These are phyloP conservation scores for Botrytis sinoallii DNA, from an alignment of 2,329 filamentous ascomycete species.

Conservation along the genomic window DNA sequence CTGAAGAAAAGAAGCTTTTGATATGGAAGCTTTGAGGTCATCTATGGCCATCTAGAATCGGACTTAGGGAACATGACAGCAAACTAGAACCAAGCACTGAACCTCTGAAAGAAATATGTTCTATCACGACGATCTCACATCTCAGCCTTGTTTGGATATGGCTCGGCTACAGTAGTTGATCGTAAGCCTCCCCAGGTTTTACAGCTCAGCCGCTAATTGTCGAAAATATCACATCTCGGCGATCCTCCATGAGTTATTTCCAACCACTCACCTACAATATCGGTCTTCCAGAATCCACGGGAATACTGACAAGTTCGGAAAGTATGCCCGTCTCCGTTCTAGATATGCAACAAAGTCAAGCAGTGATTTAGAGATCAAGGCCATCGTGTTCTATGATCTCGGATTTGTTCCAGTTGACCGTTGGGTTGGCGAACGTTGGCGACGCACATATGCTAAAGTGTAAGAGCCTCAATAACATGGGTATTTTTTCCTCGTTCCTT, in stretches of 20 bases:
- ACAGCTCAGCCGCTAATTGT: not conserved
- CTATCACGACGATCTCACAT: not conserved
- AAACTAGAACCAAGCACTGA: not conserved
- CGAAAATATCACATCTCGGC: not conserved
- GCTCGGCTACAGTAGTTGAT: not conserved
- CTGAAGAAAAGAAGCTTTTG: not conserved
- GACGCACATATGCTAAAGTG: not conserved
- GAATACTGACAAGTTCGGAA: not conserved
- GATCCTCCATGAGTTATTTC: not conserved
- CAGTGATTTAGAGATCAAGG: not conserved
- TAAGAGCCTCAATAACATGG: not conserved
- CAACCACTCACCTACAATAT: not conserved
- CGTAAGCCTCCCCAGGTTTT: not conserved
- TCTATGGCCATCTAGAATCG: not conserved
- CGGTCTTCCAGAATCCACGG: not conserved
- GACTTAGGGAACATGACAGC: not conserved
- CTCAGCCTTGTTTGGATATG: not conserved
- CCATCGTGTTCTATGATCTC: not conserved
- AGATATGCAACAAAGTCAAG: not conserved
- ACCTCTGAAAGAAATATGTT: not conserved
- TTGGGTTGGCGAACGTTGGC: not conserved
- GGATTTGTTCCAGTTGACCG: not conserved
- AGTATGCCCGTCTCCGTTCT: not conserved
- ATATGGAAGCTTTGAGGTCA: not conserved
- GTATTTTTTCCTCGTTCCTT: not conserved